phyloP scores from a whole-genome alignment of 495 filamentous ascomycete genomes.

The Penicillium ochrochloron region DNA sequence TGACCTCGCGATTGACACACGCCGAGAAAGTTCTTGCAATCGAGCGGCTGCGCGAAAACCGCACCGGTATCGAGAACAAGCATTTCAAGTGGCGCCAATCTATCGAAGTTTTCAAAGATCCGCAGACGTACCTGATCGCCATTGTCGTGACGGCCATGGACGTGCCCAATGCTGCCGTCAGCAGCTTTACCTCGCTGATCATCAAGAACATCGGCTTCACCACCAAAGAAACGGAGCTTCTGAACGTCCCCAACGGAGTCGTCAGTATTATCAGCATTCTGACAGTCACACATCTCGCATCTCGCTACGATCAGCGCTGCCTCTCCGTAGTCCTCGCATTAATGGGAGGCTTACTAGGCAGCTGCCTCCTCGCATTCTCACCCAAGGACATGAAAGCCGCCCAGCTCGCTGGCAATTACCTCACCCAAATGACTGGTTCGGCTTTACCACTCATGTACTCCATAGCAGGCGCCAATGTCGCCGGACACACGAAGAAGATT shows the following conservation, averaged over 20 bases:
- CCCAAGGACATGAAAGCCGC: conserved; percentile 36
- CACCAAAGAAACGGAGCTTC: conserved; percentile 58
- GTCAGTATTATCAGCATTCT: conserved; percentile 62
- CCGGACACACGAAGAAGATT: conserved; percentile 58
- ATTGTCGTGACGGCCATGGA: conserved; percentile 33
- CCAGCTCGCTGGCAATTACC: conserved; percentile 44
- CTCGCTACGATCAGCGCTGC: conserved; percentile 54
- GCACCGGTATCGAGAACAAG: conserved; percentile 60
- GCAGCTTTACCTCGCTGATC: conserved; percentile 41
- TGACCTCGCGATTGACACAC: conserved; percentile 49
- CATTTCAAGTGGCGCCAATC: conserved; percentile 57
- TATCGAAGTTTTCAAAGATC: conserved; percentile 38
- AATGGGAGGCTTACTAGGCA: conserved; percentile 54
- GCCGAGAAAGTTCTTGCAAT: conserved; percentile 56
- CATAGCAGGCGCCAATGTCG: conserved; percentile 48
- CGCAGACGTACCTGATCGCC: conserved; percentile 40
- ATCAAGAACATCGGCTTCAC: conserved; percentile 63
- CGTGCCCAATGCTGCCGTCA: conserved; percentile 36
- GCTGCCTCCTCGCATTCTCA: conserved; percentile 64
- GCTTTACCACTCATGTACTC: conserved; percentile 48
- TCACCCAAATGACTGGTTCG: conserved; percentile 45
- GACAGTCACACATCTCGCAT: conserved; percentile 45
- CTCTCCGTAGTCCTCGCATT: conserved; percentile 46
- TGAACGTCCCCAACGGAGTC: conserved; percentile 67
- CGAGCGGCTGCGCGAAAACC: conserved; percentile 58